phyloP scores from a whole-genome alignment of 768 basidiomycete species.

The Hygrophorus pudorinus region DNA sequence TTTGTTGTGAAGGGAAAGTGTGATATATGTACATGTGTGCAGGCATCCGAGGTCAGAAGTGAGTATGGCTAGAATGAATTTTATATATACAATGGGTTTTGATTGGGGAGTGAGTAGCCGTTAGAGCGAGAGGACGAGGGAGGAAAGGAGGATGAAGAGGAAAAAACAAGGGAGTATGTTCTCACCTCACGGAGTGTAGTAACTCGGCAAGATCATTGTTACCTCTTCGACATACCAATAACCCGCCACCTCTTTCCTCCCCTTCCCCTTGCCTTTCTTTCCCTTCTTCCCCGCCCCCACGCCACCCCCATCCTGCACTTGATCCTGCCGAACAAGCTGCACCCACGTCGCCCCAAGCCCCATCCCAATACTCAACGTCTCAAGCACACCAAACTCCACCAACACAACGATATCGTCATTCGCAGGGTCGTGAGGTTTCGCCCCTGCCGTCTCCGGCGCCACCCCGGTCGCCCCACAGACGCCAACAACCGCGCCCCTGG shows the following conservation, averaged over 20 bases:
- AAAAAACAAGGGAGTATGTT: no score
- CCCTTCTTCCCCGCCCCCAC: slow-evolving; percentile 11
- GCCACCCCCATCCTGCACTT: slow-evolving; percentile 8
- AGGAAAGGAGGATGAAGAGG: no score
- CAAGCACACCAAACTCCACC: slow-evolving; percentile 30
- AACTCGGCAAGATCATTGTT: slow-evolving; percentile 44
- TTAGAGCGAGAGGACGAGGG: no score
- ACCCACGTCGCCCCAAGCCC: slow-evolving; percentile 52
- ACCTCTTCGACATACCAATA: slow-evolving; percentile 59
- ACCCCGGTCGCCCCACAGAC: no score
- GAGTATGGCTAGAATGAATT: no score
- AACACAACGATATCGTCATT: slow-evolving; percentile 46
- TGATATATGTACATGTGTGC: no score
- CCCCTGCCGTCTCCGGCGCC: no score
- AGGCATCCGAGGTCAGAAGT: no score
- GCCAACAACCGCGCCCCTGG: slow-evolving; percentile 6
- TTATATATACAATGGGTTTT: no score
- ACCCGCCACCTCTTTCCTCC: slow-evolving; percentile 12
- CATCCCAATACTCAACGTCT: slow-evolving; percentile 37
- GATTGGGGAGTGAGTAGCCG: no score
- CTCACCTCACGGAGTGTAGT: slow-evolving; percentile 12
- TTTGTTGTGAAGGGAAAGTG: no score
- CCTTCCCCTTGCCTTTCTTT: slow-evolving; percentile 16
- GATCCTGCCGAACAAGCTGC: slow-evolving; percentile 36
- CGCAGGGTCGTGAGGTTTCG: slow-evolving; percentile 32